Percentiles rank a stretch among this genome's conserved stretches.
phyloP scores from a whole-genome alignment of 495 filamentous ascomycete genomes.

The Penicillium pulvis region DNA sequence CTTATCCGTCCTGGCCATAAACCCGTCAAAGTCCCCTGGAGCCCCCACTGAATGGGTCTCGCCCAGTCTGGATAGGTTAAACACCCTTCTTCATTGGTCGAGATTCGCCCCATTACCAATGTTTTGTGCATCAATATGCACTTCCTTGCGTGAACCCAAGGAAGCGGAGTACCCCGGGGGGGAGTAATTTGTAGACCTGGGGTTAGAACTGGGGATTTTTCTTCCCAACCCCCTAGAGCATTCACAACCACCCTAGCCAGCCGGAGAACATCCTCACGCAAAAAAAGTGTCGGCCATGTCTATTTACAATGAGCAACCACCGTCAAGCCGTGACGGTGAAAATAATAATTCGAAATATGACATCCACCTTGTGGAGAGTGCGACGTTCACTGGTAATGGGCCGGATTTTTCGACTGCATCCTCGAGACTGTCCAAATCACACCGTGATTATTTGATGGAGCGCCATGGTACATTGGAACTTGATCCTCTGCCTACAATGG shows the following conservation, averaged over 20 bases:
- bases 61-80: background rate
- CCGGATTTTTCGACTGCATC: conserved; percentile 23
- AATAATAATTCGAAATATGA: conserved; percentile 13
- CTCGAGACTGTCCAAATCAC: conserved; percentile 35
- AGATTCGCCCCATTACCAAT: background rate
- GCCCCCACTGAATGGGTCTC: background rate
- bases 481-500: conserved; percentile 53
- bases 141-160: background rate
- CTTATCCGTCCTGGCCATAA: conserved; percentile 2
- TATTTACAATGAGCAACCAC: no score
- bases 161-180: background rate
- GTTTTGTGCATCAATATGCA: background rate
- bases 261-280: background rate
- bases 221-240: background rate
- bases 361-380: conserved; percentile 37
- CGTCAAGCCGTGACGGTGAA: background rate
- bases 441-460: conserved; percentile 54
- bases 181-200: background rate
- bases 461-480: conserved; percentile 59
- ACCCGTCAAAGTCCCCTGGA: background rate
- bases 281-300: background rate
- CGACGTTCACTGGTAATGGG: conserved; percentile 27
- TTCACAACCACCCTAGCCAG: background rate
- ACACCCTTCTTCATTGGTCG: background rate
- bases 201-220: background rate